Base-by-base conservation (phyloP, 352 stramenopile genomes). In the Stramenopiles sp. region DNA sequence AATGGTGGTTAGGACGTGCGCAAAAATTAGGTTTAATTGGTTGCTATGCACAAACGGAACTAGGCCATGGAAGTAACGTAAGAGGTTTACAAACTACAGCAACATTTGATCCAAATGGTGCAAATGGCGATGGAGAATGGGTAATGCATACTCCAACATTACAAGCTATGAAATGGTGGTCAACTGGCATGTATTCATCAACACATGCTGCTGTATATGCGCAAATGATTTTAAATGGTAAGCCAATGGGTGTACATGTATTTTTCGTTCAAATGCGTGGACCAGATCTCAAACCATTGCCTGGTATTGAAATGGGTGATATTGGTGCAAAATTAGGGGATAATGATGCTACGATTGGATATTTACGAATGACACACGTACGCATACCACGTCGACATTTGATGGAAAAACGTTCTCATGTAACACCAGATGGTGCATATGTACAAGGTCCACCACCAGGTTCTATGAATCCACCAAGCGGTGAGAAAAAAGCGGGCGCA, bases 151-250 rank as follows among this genome's bases (percentile, higher is more conserved):
- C 91, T n/a, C 95, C 94, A 0, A 97, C 93, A 0, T 84, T 97
- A 73, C 97, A 93, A 0, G 91, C 89, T 33, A 91, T 87, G 63
- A 98, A 98, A 84, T 98, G 95, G 87, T 98, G 94, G 94, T 94
- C 30, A 7, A 76, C 65, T 7, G 65, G 65, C 7, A 13, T 76
- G 65, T 76, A 76, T 33, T 76, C 65, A 4, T 76, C 65, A 33
- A 76, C 65, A 31, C 65, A 76, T 33, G 65, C 65, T 31, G 65
- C 65, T 76, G 65, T 76, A 33, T 76, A 76, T 76, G 65, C 65
- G 4, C 65, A 76, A 76, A 76, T 76, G 65, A 33, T 76, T 31
- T 33, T 76, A 33, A 76, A 76, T 33, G 65, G 65, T 7, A 76
- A 76, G 65, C 65, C 65, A 13, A 76, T 76, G 65, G 65, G 65